Conservation (phyloP, 257 asterid species). For the Forsythia viridissima region DNA sequence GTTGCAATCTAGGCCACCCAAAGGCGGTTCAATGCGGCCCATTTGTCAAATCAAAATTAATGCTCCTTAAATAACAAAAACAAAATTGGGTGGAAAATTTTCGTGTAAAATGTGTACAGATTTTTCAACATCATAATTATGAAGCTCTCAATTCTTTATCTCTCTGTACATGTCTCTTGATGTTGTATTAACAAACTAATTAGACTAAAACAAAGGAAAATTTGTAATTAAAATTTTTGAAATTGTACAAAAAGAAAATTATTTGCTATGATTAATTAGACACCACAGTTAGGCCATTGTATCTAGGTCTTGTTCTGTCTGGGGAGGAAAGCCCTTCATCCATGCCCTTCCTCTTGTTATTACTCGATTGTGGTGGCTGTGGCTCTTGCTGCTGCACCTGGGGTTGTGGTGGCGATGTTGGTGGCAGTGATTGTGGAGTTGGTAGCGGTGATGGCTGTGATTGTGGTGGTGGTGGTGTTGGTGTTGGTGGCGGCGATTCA, state of each 20-base stretch:
- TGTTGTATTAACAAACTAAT: conserved; percentile 10
- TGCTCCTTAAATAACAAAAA: conserved; percentile 14
- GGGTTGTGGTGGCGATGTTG: conserved; percentile 20
- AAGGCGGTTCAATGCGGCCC: neutral
- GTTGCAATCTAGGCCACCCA: neutral
- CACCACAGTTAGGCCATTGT: conserved; percentile 51
- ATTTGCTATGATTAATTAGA: conserved; percentile 32
- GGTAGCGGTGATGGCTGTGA: neutral
- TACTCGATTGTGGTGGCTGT: conserved; percentile 30
- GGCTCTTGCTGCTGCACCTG: neutral
- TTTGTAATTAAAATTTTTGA: neutral
- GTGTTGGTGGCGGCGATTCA: conserved; percentile 20
- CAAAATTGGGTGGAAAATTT: conserved; percentile 28
- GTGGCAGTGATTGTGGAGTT: conserved; percentile 11
- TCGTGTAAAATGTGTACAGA: conserved; percentile 25
- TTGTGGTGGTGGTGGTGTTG: conserved; percentile 10
- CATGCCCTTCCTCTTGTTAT: conserved; percentile 57
- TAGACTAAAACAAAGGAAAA: neutral
- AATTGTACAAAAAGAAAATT: neutral
- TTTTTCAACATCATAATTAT: conserved; percentile 17
- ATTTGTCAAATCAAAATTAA: neutral
- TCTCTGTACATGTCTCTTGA: conserved; percentile 28
- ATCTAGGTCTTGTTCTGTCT: conserved; percentile 65
- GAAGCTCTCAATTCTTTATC: conserved; percentile 9
- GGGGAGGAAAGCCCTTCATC: conserved; percentile 67